Base-by-base conservation (phyloP, 1,139 yeast species). In the Debaryomyces coudertii region DNA sequence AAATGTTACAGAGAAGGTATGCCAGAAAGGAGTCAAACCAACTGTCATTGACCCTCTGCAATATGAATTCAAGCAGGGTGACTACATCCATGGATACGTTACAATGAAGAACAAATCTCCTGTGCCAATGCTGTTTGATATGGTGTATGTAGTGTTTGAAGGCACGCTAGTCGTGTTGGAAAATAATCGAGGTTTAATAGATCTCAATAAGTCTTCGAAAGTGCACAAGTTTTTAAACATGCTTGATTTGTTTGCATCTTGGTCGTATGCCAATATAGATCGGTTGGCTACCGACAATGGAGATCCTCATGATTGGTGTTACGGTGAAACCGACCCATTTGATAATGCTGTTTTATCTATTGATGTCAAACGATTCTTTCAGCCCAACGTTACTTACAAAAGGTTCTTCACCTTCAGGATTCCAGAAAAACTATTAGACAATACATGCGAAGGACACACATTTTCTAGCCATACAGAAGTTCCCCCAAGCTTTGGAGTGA, bases 281-380 rank as follows among this genome's bases (percentile, higher is more conserved):
- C 55, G 80, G 35, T 58, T 75, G 22, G 68, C 64, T 11, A 73
- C 79, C 5, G 80, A 75, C 52, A 62, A 72, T 46, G 79, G 78
- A 1, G 77, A 74, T 49, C 79, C 79, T 4, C 75, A 71, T 50
- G 79, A 74, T 57, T 75, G 79, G 79, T 74, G 79, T 55, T 70
- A 64, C 23, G 78, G 78, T 2, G 80, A 74, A 47, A 68, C 65
- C 1, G 80, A 75, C 52, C 78, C 79, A 2, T 65, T 58, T 48
- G 80, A 75, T 53, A 65, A 67, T 49, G 62, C 78, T 1, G 46
- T 52, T 3, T 53, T 75, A n/a, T 55, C 78, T 1, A 62, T 75
- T 36, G 77, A 67, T 48, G 67, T 72, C 20, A 68, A 69, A 51
- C 57, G 76, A 23, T 53, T 61, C 8, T 71, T 75, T 47, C 65